Conservation (phyloP, 306 rosid genomes). For the Malus sieversii region DNA sequence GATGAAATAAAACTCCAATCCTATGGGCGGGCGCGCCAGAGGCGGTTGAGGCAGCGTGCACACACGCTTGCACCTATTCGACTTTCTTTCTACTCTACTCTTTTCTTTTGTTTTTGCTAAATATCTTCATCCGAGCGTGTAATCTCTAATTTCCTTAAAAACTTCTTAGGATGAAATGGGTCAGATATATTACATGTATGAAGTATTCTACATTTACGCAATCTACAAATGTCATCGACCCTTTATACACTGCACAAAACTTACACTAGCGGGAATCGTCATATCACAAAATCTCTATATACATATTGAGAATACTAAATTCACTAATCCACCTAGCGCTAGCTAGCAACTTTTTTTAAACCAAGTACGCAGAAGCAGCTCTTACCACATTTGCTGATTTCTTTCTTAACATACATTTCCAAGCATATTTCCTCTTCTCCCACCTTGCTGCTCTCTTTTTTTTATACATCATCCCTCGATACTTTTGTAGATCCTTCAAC, state of each 20-base stretch:
- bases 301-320: neutral
- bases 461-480: conserved; percentile 30
- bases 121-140: too few relatives aligned
- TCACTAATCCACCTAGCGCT: neutral
- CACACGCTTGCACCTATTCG: too few relatives aligned
- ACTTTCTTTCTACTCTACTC: too few relatives aligned
- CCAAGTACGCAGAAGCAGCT: neutral
- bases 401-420: conserved; percentile 15
- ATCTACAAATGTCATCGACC: neutral
- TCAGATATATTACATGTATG: too few relatives aligned
- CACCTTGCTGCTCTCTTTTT: conserved; percentile 32
- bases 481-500: conserved; percentile 39
- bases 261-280: neutral
- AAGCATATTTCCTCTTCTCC: conserved; percentile 36
- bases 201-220: neutral
- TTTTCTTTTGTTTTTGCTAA: too few relatives aligned
- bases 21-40: neutral
- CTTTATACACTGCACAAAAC: neutral
- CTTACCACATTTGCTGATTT: neutral
- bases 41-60: neutral
- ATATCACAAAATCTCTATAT: too few relatives aligned
- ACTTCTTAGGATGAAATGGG: neutral
- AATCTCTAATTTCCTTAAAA: too few relatives aligned
- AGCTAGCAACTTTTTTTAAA: neutral
- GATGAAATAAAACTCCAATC: neutral